phyloP scores from a whole-genome alignment of 495 filamentous ascomycete genomes.

The Lentithecium fluviatile region DNA sequence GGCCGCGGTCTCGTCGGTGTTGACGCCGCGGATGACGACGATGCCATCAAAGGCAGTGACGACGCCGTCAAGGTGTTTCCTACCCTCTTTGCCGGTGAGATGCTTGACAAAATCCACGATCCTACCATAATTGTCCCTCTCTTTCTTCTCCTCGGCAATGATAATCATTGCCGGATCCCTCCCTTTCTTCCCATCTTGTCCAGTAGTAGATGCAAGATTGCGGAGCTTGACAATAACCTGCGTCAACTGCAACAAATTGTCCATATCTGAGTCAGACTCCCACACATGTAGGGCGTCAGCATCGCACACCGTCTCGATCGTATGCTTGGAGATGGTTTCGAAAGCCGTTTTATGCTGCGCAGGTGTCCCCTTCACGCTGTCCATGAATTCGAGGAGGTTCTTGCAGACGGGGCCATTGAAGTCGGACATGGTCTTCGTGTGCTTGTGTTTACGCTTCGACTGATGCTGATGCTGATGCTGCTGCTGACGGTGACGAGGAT shows the following conservation, averaged over 20 bases:
- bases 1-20: not conserved
- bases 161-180: conserved; percentile 14
- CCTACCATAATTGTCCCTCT: not conserved
- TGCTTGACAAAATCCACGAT: not conserved
- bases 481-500: not conserved
- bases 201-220: not conserved
- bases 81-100: not conserved
- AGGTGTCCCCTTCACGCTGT: conserved; percentile 1
- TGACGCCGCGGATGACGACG: not conserved
- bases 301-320: conserved; percentile 4
- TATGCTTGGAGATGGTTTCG: not conserved
- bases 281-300: conserved; percentile 15
- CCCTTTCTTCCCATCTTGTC: not conserved
- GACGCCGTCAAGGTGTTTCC: conserved; percentile 4
- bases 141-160: not conserved
- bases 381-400: conserved; percentile 4
- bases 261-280: conserved; percentile 23
- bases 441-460: not conserved
- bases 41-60: conserved; percentile 6
- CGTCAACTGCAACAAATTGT: conserved; percentile 18
- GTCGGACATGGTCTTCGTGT: conserved; percentile 1
- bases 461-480: not conserved
- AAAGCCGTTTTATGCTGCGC: conserved; percentile 4
- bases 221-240: conserved; percentile 15
- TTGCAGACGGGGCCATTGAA: conserved; percentile 19